phyloP scores from a whole-genome alignment of 2,329 filamentous ascomycete species.

The Endoconidiophora polonica region DNA sequence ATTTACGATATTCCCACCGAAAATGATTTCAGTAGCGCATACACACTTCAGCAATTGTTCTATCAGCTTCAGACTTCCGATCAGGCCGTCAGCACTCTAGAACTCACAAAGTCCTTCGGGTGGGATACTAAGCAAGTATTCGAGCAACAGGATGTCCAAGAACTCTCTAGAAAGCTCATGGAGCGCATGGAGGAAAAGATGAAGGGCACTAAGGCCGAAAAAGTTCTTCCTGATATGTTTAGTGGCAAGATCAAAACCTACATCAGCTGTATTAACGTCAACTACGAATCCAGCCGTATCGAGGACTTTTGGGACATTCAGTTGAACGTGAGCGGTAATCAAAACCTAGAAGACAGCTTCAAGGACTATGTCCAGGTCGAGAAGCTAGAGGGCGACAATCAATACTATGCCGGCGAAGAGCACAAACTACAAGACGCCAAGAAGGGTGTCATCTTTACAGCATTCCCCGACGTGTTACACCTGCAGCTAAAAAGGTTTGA shows the following conservation, averaged over 20 bases:
- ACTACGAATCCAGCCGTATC: conserved; percentile 86
- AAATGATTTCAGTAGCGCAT: conserved; percentile 67
- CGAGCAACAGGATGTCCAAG: conserved; percentile 96
- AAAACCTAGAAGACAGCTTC: conserved; percentile 85
- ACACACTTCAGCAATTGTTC: conserved; percentile 83
- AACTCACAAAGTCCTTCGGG: conserved; percentile 90
- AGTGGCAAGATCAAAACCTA: conserved; percentile 98
- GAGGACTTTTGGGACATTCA: conserved; percentile 99
- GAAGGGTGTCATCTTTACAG: conserved; percentile 95
- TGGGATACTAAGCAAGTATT: conserved; percentile 98
- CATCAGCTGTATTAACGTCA: conserved; percentile 94
- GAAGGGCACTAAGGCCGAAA: conserved; percentile 89
- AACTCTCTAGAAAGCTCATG: conserved; percentile 91
- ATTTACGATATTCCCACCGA: conserved; percentile 95
- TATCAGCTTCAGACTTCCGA: conserved; percentile 84
- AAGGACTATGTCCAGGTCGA: conserved; percentile 93
- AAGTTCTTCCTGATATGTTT: conserved; percentile 77
- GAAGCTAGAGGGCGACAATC: conserved; percentile 94
- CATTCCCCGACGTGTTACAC: conserved; percentile 85
- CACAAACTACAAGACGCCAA: conserved; percentile 89
- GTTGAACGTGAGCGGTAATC: conserved; percentile 88
- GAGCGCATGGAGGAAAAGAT: conserved; percentile 93
- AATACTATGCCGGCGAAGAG: conserved; percentile 83
- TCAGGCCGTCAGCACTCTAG: conserved; percentile 70
- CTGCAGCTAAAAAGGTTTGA: conserved; percentile 94